These are phyloP conservation scores for Chrysosporium queenslandicum DNA, from an alignment of 2,329 filamentous ascomycete genomes.

Conservation along the genomic window DNA sequence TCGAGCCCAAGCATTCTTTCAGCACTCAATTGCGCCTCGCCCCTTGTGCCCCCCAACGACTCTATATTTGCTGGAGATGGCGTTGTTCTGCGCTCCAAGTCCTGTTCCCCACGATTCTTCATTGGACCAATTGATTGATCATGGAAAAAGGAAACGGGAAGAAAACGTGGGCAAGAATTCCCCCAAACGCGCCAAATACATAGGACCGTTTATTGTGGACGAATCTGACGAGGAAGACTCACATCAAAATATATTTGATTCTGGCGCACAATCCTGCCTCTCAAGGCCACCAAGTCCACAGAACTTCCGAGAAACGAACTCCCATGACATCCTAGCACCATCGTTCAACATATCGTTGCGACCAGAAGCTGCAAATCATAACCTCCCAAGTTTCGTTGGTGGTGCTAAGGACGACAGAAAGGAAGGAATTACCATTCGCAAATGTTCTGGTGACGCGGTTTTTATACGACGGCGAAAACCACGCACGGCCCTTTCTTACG, in stretches of 20 bases:
- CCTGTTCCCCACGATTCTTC: background rate
- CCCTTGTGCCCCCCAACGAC: no score
- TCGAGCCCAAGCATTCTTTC: no score
- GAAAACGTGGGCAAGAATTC: constrained; percentile 18
- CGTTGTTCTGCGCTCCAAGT: constrained; percentile 8
- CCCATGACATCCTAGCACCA: background rate
- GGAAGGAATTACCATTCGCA: constrained; percentile 32
- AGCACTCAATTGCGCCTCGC: no score
- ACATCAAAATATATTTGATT: constrained; percentile 13
- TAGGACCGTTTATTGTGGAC: constrained; percentile 36
- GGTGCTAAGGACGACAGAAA: background rate
- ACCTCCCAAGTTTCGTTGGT: background rate
- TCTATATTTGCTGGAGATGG: constrained; percentile 6
- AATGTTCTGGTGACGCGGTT: constrained; percentile 41
- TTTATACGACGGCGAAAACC: constrained; percentile 34
- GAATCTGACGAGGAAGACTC: constrained; percentile 32
- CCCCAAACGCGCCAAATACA: constrained; percentile 34
- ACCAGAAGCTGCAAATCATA: background rate
- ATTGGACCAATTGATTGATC: constrained; percentile 7
- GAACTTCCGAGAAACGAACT: background rate
- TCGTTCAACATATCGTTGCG: background rate
- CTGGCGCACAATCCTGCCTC: background rate
- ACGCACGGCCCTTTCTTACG: constrained; percentile 37
- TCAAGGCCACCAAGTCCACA: background rate
- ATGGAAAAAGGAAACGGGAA: constrained; percentile 35